Base-by-base conservation (phyloP, 2,329 filamentous ascomycete species). In the Ophiostoma australiae region DNA sequence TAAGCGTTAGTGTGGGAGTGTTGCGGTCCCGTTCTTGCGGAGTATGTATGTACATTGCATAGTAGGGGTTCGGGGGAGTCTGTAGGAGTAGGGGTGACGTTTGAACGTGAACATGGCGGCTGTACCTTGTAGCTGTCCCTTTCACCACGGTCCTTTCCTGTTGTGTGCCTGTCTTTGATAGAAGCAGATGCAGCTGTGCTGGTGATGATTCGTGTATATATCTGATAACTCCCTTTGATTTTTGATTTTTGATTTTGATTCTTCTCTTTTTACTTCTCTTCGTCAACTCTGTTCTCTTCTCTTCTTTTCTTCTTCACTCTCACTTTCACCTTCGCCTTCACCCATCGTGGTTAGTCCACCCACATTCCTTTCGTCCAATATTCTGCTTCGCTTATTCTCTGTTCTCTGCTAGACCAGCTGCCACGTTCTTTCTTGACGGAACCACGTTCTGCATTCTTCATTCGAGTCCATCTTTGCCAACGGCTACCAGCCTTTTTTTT, bases 351-450 rank as follows among this genome's bases (percentile, higher is more conserved):
- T 55, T 68, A n/a, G 10, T 33, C 23, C 67, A 55, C 67, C 15
- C 67, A 69, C 67, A 55, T 69, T 69, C 67, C 48, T 69, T 69
- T 69, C 52, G n/a, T 58, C 27, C 52, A 27, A 58, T 58, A 58
- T 58, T 58, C 52, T 48, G 44, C 44, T n/a, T 48, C 44, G 44
- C 44, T 48, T 48, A 11, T 68, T 68, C 27, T 35, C 20, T 15
- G 37, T 11, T 11, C 13, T 41, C 13, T 41, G 13, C 39, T 41
- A 41, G 13, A 15, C 39, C 39, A 13, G 39, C 39, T 41, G 39
- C 33, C 15, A 37, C 33, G 27, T 37, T 55, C 67, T 52, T 58
- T 69, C 58, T 63, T 61, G 55, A 31, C 55, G 27, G 55, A 61
- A 61, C 55, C 23, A 37, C 67, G 23, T 68, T 35, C 27, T 58